Base-by-base conservation (phyloP, 306 rosid species). In the Castanea sativa region DNA sequence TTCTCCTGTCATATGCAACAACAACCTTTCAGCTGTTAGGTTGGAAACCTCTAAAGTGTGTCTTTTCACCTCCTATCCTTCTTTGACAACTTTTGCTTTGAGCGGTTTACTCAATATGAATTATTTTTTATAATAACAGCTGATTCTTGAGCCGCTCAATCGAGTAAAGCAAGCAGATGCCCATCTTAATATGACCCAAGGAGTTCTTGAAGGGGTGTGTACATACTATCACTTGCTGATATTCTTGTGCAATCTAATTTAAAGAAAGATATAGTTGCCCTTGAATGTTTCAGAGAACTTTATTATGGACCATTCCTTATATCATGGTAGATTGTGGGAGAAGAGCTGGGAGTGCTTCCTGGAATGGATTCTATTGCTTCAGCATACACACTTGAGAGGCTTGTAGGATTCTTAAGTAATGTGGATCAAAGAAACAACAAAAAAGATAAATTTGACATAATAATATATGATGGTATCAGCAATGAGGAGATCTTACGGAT, bases 301-400 rank as follows among this genome's bases (percentile, higher is more conserved):
- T 65, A 60, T 82, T 45, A 21, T 58, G 57, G 9, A 43, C 23
- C 75, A 59, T 75, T 61, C 52, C 78, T 32, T 79, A 25, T 78
- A 43, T 63, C 65, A 65, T 71, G 73, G 73, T 81, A 95, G 99
- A 89, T 95, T 45, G 93, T 95, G 45, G 99, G 97, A 75, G 99
- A 95, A 85, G 99, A 95, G 90, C 97, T 95, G 72, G 97, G 97
- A 29, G 86, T 94, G 80, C 89, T 94, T 30, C 99, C 95, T 33
- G 99, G 95, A 78, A 94, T 91, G 97, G 99, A 95, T 81, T 81
- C 99, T 3, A 83, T 92, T 71, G 84, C 92, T 77, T 87, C 82
- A 6, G 82, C 88, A 57, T 83, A 87, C 41, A 85, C 88, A 29
- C 94, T 92, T 63, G 98, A 90, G 84, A 92, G 88, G 81, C 88